Base-by-base conservation (phyloP, 148 eudicot species). In the Selenicereus undatus region DNA sequence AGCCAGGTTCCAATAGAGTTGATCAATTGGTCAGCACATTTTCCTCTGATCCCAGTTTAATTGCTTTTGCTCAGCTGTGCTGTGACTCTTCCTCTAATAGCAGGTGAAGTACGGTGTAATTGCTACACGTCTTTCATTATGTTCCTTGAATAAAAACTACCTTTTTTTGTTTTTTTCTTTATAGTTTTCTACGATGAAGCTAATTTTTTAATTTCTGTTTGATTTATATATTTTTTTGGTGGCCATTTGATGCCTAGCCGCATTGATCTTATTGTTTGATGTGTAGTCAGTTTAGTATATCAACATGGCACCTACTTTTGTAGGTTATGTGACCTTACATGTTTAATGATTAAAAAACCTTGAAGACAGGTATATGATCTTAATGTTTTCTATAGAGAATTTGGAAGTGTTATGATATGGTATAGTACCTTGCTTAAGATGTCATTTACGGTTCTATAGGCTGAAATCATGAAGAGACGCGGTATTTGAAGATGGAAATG, bases 41-140 rank as follows among this genome's bases (percentile, higher is more conserved):
- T 85, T 94, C 98, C 48, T 96, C 99, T 50, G 93, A 96, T 87
- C 99, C 99, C 70, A 96, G 99, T 83, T 88, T 96, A 79, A 91
- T 94, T 86, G 94, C 97, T 58, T 96, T 96, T 84, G 95, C 98
- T n/a, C 98, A 92, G 87, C 92, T 92, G 78, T 96, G 97, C 85
- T 87, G 92, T 82, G 93, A 92, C 78, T 87, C 94, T 75, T 88
- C 97, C 70, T 92, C 97, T 92, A 90, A 84, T 77, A 85, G 76
- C 90, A 93, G 91, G 99, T 88, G 87, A 76, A 84, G 81, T 82
- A 81, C 54, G 21, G 62, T 78, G 17, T 22, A 74, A 78, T 62
- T 36, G 50, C 58, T 56, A 24, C 11, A 10, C 32, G 14, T 64
- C 24, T n/a, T 29, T 74, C 17, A n/a, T 42, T 24, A 48, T 36